A percentile compares a stretch with the other conserved stretches of the same genome.
Evolutionary conservation across 768 basidiomycete genomes (phyloP).

Genomic region (Pilatotrama ljubarskyi): DNA sequence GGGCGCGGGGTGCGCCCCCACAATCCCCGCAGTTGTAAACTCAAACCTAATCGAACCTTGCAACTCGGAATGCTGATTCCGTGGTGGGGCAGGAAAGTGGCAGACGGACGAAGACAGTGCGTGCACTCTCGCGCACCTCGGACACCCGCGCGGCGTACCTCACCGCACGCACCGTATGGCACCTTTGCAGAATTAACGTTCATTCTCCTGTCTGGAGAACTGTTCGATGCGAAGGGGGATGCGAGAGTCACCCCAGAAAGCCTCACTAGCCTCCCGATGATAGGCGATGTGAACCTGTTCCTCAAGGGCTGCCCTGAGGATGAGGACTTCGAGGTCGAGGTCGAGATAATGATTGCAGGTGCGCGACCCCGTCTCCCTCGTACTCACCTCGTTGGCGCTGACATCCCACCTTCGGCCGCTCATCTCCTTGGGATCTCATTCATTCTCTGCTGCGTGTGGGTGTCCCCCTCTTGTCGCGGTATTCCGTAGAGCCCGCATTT

Average conservation of each 20-base stretch:
- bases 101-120: slow-evolving; percentile 79
- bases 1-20: neutral
- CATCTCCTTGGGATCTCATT: neutral
- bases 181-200: slow-evolving; percentile 72
- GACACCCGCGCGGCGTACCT: neutral
- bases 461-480: neutral
- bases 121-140: slow-evolving; percentile 24
- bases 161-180: neutral
- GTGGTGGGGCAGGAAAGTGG: slow-evolving; percentile 67
- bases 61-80: slow-evolving; percentile 5
- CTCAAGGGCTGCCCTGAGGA: slow-evolving; percentile 51
- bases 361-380: slow-evolving; percentile 3
- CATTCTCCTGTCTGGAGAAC: slow-evolving; percentile 66
- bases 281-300: slow-evolving; percentile 94
- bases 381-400: neutral
- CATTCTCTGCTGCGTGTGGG: neutral
- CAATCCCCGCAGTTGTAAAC: neutral
- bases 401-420: neutral
- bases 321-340: slow-evolving; percentile 66
- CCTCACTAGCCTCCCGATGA: slow-evolving; percentile 56
- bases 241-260: slow-evolving; percentile 25
- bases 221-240: neutral
- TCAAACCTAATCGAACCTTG: neutral
- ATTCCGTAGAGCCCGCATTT: slow-evolving; percentile 55
- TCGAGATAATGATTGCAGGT: slow-evolving; percentile 95